Conservation (phyloP, 345 rosid genomes). For the Populus euphratica region DNA sequence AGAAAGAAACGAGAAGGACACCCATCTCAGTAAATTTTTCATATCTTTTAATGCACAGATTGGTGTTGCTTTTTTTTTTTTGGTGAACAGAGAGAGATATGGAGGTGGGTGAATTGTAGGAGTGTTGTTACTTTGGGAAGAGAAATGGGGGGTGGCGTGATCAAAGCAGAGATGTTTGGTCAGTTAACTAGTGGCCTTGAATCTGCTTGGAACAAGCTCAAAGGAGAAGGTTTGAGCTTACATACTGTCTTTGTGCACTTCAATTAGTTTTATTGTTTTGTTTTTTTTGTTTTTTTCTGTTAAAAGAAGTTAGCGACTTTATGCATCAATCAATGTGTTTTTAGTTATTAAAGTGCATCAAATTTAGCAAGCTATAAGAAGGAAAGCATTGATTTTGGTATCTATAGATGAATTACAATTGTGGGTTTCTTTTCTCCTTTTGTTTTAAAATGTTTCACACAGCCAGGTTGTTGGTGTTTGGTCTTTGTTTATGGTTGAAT, state of each 20-base stretch:
- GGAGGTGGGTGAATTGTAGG: conserved; percentile 63
- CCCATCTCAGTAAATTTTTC: not conserved
- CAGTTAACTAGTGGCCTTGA: conserved; percentile 92
- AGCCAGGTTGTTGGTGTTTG: not conserved
- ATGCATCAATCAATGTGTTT: not conserved
- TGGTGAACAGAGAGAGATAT: conserved; percentile 48
- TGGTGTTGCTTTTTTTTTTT: not conserved
- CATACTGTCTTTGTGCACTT: not conserved
- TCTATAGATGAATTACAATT: not conserved
- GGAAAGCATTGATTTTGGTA: not conserved
- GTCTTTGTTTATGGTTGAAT: not conserved
- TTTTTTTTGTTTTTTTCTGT: not conserved
- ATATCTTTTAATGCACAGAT: not conserved
- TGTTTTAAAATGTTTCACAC: not conserved
- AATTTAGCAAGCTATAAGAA: not conserved
- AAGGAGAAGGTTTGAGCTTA: conserved; percentile 72
- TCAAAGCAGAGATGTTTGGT: conserved; percentile 93
- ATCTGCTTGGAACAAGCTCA: conserved; percentile 95
- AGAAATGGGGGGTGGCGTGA: conserved; percentile 27
- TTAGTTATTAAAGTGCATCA: not conserved
- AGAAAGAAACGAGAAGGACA: not conserved
- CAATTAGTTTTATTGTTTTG: not conserved
- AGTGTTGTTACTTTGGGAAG: conserved; percentile 39
- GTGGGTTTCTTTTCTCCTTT: not conserved
- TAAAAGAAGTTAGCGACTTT: not conserved